These are phyloP conservation scores for Aphanomyces cochlioides DNA, from an alignment of 352 stramenopile genomes.

Conservation along the genomic window DNA sequence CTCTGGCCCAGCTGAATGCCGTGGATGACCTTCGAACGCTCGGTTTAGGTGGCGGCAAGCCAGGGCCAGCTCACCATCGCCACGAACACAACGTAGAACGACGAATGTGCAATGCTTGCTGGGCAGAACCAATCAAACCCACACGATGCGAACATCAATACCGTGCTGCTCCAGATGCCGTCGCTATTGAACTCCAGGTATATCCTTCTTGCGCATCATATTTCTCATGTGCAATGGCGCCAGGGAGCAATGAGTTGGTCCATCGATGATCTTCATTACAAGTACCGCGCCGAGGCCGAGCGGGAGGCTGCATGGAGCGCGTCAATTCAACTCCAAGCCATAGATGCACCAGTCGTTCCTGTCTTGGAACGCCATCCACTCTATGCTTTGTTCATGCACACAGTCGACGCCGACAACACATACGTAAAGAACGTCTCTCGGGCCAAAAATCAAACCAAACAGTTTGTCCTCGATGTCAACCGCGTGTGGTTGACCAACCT, in stretches of 20 bases:
- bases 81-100: constrained; percentile 67
- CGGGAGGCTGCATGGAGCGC: constrained; percentile 58
- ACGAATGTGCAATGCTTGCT: constrained; percentile 80
- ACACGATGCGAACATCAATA: constrained; percentile 64
- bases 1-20: constrained; percentile 66
- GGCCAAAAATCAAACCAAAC: constrained; percentile 67
- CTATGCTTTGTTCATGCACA: constrained; percentile 49
- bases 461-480: constrained; percentile 86
- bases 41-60: constrained; percentile 44
- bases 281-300: constrained; percentile 71
- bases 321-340: constrained; percentile 45
- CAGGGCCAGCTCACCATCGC: constrained; percentile 37
- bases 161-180: constrained; percentile 35
- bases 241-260: constrained; percentile 77
- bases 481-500: constrained; percentile 90
- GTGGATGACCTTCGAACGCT: constrained; percentile 65
- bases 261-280: constrained; percentile 73
- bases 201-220: background rate
- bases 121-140: constrained; percentile 50
- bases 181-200: constrained; percentile 29
- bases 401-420: constrained; percentile 72
- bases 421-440: constrained; percentile 54
- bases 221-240: background rate
- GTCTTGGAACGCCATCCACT: constrained; percentile 67
- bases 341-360: constrained; percentile 39